Percentiles rank a stretch among this genome's conserved stretches.
These are phyloP conservation scores for Wickerhamiella slavikovae DNA, from an alignment of 805 yeast species.

Conservation along the genomic window DNA sequence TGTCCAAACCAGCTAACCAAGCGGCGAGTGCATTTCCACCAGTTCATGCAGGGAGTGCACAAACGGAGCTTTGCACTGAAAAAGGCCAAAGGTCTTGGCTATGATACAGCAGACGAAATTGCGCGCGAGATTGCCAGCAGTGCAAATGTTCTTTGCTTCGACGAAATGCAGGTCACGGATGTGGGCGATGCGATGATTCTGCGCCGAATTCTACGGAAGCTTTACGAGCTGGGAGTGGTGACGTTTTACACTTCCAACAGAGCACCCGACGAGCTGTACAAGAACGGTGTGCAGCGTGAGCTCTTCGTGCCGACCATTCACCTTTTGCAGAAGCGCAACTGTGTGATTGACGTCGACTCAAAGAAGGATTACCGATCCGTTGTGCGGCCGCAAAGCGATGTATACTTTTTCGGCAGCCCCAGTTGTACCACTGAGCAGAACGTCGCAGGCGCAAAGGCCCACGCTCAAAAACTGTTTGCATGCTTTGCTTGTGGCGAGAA, in stretches of 20 bases:
- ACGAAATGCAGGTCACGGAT: constrained; percentile 94
- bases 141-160: constrained; percentile 73
- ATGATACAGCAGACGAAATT: constrained; percentile 65
- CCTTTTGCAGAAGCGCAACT: constrained; percentile 47
- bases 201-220: constrained; percentile 50
- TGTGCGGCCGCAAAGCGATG: constrained; percentile 63
- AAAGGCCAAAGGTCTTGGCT: constrained; percentile 39
- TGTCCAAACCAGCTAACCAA: constrained; percentile 63
- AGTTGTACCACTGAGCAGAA: constrained; percentile 15
- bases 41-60: constrained; percentile 88
- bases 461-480: constrained; percentile 59
- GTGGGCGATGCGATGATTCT: constrained; percentile 97
- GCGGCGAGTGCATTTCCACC: constrained; percentile 79
- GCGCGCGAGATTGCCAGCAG: constrained; percentile 67
- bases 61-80: constrained; percentile 65
- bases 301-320: constrained; percentile 85
- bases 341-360: constrained; percentile 64
- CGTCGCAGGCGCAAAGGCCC: constrained; percentile 28
- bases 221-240: constrained; percentile 52
- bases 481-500: constrained; percentile 40
- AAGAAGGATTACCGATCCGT: constrained; percentile 88
- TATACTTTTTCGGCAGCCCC: constrained; percentile 46
- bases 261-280: constrained; percentile 81
- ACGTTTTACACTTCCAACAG: constrained; percentile 89
- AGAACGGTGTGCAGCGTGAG: constrained; percentile 84